Evolutionary conservation across 345 rosid species (phyloP).

Genomic region (Theobroma cacao): DNA sequence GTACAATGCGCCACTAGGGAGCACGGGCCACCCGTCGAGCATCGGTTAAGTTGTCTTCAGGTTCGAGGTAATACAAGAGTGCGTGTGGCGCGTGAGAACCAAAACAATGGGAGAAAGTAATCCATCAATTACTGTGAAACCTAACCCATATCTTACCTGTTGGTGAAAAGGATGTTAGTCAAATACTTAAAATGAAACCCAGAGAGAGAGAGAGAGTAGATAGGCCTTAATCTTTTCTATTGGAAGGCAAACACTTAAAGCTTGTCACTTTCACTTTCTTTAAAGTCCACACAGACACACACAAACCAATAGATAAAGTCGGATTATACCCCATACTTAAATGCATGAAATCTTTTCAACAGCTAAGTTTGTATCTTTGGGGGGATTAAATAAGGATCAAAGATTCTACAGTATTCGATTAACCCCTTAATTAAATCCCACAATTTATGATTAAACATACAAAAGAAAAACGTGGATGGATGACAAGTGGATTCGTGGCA

Average conservation of each 20-base stretch:
- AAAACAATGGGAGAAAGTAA: background rate
- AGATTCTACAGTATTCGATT: constrained; percentile 37
- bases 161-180: constrained; percentile 19
- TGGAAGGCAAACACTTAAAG: constrained; percentile 33
- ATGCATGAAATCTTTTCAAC: constrained; percentile 41
- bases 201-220: background rate
- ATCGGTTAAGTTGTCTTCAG: background rate
- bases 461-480: constrained; percentile 28
- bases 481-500: constrained; percentile 31
- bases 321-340: constrained; percentile 23
- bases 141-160: constrained; percentile 7
- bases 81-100: background rate
- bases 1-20: background rate
- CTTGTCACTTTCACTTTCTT: constrained; percentile 34
- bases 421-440: constrained; percentile 25
- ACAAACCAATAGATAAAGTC: constrained; percentile 16
- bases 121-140: background rate
- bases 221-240: constrained; percentile 6
- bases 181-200: constrained; percentile 23
- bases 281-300: constrained; percentile 21
- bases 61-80: background rate
- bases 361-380: constrained; percentile 33
- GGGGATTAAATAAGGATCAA: constrained; percentile 25
- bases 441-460: constrained; percentile 25
- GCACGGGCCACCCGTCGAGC: background rate